These are phyloP conservation scores for Alternaria atra DNA, from an alignment of 2,329 filamentous ascomycete genomes.

Conservation along the genomic window DNA sequence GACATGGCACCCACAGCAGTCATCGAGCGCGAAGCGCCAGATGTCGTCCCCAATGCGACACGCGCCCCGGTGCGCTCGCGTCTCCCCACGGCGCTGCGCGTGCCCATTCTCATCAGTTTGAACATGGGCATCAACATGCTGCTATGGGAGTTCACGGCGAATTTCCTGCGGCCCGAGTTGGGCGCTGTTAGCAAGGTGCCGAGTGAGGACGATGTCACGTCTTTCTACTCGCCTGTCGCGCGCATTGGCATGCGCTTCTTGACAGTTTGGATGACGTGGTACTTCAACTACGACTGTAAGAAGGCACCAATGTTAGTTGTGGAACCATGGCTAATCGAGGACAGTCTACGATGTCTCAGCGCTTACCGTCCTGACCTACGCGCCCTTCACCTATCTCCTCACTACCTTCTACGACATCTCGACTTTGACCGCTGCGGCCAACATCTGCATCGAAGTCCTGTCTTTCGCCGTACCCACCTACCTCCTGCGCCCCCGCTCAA, in stretches of 20 bases:
- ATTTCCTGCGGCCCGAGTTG: constrained; percentile 71
- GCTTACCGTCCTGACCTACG: constrained; percentile 71
- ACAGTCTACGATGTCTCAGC: constrained; percentile 54
- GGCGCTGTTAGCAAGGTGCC: constrained; percentile 69
- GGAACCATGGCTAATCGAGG: constrained; percentile 12
- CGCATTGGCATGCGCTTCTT: constrained; percentile 66
- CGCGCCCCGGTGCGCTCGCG: constrained; percentile 38
- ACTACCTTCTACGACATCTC: constrained; percentile 79
- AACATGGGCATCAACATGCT: constrained; percentile 70
- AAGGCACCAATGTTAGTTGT: background rate
- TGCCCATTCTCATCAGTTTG: constrained; percentile 57
- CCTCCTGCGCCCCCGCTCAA: constrained; percentile 73
- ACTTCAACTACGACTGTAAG: constrained; percentile 75
- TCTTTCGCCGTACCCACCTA: constrained; percentile 77
- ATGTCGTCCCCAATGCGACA: constrained; percentile 32
- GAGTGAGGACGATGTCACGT: constrained; percentile 65
- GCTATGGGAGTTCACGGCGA: constrained; percentile 69
- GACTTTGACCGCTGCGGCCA: constrained; percentile 66
- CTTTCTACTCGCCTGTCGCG: constrained; percentile 60
- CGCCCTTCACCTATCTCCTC: constrained; percentile 79
- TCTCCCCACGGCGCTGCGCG: constrained; percentile 50
- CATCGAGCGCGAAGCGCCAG: constrained; percentile 40
- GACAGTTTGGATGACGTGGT: constrained; percentile 78
- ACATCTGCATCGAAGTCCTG: constrained; percentile 72
- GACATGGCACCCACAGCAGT: constrained; percentile 37